phyloP scores from a whole-genome alignment of 1,284 basidiomycete genomes.

The Gymnopus androsaceus region DNA sequence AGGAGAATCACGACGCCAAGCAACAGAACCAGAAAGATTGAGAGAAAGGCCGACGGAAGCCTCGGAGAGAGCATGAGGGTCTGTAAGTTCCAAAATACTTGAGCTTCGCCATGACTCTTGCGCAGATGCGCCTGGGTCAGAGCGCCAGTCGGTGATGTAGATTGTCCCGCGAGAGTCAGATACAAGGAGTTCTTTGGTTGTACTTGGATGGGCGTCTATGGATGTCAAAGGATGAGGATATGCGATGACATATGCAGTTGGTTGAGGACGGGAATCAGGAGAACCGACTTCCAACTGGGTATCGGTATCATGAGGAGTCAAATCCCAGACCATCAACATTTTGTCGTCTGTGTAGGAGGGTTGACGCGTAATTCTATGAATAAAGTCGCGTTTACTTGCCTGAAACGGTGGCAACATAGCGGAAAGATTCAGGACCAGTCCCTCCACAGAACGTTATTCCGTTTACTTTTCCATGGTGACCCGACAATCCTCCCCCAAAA shows the following conservation, averaged over 20 bases:
- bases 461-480: conserved; percentile 73
- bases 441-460: conserved; percentile 79
- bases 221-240: conserved; percentile 70
- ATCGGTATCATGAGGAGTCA: conserved; percentile 52
- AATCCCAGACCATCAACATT: conserved; percentile 82
- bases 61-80: conserved; percentile 62
- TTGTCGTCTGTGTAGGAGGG: conserved; percentile 59
- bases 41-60: conserved; percentile 47
- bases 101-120: conserved; percentile 59
- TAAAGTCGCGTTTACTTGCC: conserved; percentile 41
- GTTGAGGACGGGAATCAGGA: conserved; percentile 50
- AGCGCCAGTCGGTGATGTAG: conserved; percentile 77
- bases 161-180: conserved; percentile 72
- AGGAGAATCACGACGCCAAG: conserved; percentile 67
- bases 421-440: conserved; percentile 58
- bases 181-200: conserved; percentile 75
- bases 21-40: conserved; percentile 57
- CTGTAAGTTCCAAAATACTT: conserved; percentile 68
- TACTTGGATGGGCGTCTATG: conserved; percentile 69
- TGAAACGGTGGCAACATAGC: conserved; percentile 79
- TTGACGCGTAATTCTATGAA: neutral
- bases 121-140: conserved; percentile 59
- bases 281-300: conserved; percentile 28
- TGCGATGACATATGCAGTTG: conserved; percentile 72
- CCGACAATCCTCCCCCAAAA: conserved; percentile 76